Conservation (phyloP, 805 yeast species). For the Ogataea thermomethanolica region DNA sequence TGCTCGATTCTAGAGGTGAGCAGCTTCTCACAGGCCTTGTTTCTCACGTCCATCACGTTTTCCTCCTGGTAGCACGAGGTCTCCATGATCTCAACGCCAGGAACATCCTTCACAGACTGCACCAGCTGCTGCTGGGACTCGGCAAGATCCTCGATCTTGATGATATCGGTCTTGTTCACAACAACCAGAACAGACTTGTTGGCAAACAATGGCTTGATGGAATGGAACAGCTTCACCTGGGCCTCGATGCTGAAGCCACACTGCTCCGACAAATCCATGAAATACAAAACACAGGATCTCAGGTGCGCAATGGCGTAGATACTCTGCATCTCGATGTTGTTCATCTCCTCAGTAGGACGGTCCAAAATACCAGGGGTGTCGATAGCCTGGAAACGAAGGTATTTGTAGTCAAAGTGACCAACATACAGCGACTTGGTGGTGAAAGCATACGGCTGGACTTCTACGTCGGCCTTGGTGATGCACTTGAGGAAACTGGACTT, state of each 20-base stretch:
- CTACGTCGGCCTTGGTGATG: conserved; percentile 97
- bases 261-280: conserved; percentile 98
- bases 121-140: conserved; percentile 70
- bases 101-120: conserved; percentile 56
- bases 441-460: conserved; percentile 98
- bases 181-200: conserved; percentile 95
- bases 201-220: conserved; percentile 95
- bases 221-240: conserved; percentile 94
- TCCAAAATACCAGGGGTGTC: conserved; percentile 99
- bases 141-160: conserved; percentile 78
- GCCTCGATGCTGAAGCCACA: conserved; percentile 98
- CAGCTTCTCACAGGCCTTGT: conserved; percentile 95
- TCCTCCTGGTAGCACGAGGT: conserved; percentile 93
- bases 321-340: conserved; percentile 98
- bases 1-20: conserved; percentile 95
- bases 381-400: conserved; percentile 95
- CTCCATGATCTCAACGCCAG: conserved; percentile 89
- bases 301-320: conserved; percentile 98
- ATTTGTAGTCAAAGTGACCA: conserved; percentile 98
- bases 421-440: conserved; percentile 96
- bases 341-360: conserved; percentile 99
- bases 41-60: conserved; percentile 92
- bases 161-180: conserved; percentile 90
- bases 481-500: conserved; percentile 91
- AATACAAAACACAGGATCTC: conserved; percentile 92